phyloP scores from a whole-genome alignment of 2,329 filamentous ascomycete species.

The Zymoseptoria passerinii region DNA sequence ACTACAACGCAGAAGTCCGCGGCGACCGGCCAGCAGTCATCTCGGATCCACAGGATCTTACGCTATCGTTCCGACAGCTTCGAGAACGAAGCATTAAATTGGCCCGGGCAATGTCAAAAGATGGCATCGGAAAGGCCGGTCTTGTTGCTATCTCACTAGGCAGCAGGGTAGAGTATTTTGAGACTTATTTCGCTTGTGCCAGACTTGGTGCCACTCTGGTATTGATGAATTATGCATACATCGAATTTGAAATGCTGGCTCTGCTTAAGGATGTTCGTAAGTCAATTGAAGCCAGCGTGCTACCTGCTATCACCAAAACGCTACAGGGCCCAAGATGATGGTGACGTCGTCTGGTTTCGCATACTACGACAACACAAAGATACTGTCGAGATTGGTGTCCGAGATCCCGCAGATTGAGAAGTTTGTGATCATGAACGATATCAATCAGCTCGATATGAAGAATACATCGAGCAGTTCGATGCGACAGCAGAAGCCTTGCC shows the following conservation, averaged over 20 bases:
- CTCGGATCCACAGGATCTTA: constrained; percentile 20
- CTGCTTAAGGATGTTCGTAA: constrained; percentile 57
- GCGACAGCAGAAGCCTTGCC: constrained; percentile 12
- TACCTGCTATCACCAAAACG: not conserved
- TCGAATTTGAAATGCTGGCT: constrained; percentile 58
- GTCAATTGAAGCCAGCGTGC: constrained; percentile 10
- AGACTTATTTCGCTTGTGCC: constrained; percentile 29
- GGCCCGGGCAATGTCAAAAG: constrained; percentile 22
- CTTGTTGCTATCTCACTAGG: constrained; percentile 25
- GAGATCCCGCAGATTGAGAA: constrained; percentile 36
- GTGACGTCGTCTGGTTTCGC: constrained; percentile 60
- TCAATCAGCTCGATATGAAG: constrained; percentile 18
- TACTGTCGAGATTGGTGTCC: constrained; percentile 43
- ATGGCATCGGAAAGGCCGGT: constrained; percentile 23
- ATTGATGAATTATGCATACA: constrained; percentile 69
- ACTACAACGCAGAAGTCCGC: constrained; percentile 22
- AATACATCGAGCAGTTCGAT: constrained; percentile 18
- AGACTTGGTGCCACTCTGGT: constrained; percentile 42
- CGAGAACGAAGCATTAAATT: constrained; percentile 21
- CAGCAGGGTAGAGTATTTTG: constrained; percentile 26
- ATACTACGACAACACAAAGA: constrained; percentile 49
- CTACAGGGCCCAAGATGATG: constrained; percentile 56
- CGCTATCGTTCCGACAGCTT: constrained; percentile 18
- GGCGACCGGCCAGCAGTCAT: constrained; percentile 22
- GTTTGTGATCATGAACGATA: constrained; percentile 45